Conservation (phyloP, 2,329 filamentous ascomycete species). For the Microthyrium microscopicum region DNA sequence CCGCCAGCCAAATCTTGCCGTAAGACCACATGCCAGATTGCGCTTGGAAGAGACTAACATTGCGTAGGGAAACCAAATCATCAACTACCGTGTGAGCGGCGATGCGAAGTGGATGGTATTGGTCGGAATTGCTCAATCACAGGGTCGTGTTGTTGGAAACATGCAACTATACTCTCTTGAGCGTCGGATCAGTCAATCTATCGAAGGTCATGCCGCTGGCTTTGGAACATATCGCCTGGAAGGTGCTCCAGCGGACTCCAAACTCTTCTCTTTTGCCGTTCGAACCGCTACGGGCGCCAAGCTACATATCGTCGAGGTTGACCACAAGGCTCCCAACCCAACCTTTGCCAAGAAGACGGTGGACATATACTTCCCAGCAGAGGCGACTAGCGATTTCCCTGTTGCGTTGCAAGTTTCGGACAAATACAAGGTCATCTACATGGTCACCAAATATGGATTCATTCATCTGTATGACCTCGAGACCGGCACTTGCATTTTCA, state of each 20-base stretch:
- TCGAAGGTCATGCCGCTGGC: slow-evolving; percentile 90
- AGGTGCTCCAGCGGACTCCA: slow-evolving; percentile 76
- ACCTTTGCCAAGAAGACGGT: slow-evolving; percentile 90
- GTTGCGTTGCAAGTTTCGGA: slow-evolving; percentile 94
- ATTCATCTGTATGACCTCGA: slow-evolving; percentile 98
- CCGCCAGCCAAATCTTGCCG: slow-evolving; percentile 74
- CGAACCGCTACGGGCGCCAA: slow-evolving; percentile 80
- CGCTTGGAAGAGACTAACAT: slow-evolving; percentile 5
- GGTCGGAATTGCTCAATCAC: slow-evolving; percentile 85
- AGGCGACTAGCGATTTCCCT: slow-evolving; percentile 93
- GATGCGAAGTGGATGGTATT: slow-evolving; percentile 98
- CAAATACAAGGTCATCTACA: slow-evolving; percentile 91
- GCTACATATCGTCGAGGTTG: slow-evolving; percentile 93
- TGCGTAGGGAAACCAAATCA: slow-evolving; percentile 80
- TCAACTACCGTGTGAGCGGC: slow-evolving; percentile 93
- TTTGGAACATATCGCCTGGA: slow-evolving; percentile 84
- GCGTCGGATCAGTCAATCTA: slow-evolving; percentile 90
- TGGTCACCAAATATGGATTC: slow-evolving; percentile 97
- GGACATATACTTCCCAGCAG: slow-evolving; percentile 91
- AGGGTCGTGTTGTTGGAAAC: slow-evolving; percentile 82
- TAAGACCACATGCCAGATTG: slow-evolving; percentile 29
- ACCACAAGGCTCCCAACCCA: slow-evolving; percentile 79
- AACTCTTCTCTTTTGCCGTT: slow-evolving; percentile 93
- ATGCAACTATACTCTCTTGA: slow-evolving; percentile 97
- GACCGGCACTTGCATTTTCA: slow-evolving; percentile 89